phyloP scores from a whole-genome alignment of 1,284 basidiomycete genomes.

The Ceratobasidium sp. region DNA sequence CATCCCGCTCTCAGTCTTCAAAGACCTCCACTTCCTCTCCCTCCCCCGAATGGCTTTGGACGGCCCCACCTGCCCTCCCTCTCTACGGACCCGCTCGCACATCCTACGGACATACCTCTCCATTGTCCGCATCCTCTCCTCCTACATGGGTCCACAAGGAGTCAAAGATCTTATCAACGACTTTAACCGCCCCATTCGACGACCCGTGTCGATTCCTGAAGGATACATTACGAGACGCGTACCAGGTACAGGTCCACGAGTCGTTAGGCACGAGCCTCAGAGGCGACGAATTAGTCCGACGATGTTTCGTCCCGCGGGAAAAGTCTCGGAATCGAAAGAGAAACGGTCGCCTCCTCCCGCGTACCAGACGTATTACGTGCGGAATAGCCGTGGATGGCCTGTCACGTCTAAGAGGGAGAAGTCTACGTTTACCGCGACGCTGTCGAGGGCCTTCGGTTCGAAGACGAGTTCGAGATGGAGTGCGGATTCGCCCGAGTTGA shows the following conservation, averaged over 20 bases:
- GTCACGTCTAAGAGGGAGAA: neutral
- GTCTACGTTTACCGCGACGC: neutral
- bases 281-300: neutral
- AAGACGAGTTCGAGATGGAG: neutral
- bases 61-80: neutral
- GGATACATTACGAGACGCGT: neutral
- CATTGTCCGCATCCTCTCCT: neutral
- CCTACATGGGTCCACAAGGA: slow-evolving; percentile 5
- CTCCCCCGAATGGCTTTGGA: neutral
- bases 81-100: neutral
- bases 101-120: slow-evolving; percentile 16
- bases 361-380: neutral
- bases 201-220: neutral
- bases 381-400: neutral
- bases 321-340: neutral
- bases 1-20: neutral
- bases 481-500: neutral
- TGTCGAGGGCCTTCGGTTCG: neutral
- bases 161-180: slow-evolving; percentile 9
- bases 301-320: neutral
- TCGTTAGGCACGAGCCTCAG: neutral
- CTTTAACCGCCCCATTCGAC: neutral
- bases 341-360: neutral
- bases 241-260: slow-evolving; percentile 18
- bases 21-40: slow-evolving; percentile 4